Evolutionary conservation across 139 green algal genomes (phyloP).

Genomic region (Chlorella vulgaris): DNA sequence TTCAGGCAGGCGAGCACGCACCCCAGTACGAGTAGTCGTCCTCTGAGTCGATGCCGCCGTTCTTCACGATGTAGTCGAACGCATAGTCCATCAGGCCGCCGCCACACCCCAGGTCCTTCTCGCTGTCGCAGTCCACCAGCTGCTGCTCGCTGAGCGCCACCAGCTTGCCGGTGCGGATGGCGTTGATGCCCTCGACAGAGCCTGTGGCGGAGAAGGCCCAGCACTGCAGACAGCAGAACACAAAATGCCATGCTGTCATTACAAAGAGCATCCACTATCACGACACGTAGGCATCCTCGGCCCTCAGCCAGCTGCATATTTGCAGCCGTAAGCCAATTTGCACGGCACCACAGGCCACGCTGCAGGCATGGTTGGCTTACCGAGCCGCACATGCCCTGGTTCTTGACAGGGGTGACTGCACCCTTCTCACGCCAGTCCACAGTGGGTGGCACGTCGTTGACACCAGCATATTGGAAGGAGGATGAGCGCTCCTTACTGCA

Average conservation of each 20-base stretch:
- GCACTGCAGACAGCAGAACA: conserved; percentile 47
- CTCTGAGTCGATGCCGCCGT: conserved; percentile 84
- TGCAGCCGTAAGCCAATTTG: no score
- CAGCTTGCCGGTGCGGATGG: conserved; percentile 80
- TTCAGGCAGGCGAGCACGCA: no score
- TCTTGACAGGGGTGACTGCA: conserved; percentile 92
- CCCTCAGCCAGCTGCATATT: no score
- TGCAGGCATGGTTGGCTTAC: no score
- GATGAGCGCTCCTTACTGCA: neutral
- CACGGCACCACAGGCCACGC: no score
- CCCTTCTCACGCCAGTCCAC: conserved; percentile 86
- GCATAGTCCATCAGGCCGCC: conserved; percentile 70
- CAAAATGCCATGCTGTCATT: neutral
- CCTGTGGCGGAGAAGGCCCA: conserved; percentile 94
- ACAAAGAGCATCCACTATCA: no score
- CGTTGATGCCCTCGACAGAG: conserved; percentile 77
- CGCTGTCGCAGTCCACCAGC: conserved; percentile 90
- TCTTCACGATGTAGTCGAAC: conserved; percentile 75
- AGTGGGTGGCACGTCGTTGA: conserved; percentile 41
- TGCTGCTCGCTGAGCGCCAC: conserved; percentile 91
- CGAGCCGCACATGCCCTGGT: conserved; percentile 83
- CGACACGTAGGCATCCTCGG: no score
- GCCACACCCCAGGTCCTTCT: conserved; percentile 47
- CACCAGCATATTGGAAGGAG: conserved; percentile 57
- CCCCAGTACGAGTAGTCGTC: conserved; percentile 86